A percentile compares a stretch with the other conserved stretches of the same genome.
These are phyloP conservation scores for Chrysopogon serrulatus DNA, from an alignment of 176 grass and related monocot species.

Conservation along the genomic window DNA sequence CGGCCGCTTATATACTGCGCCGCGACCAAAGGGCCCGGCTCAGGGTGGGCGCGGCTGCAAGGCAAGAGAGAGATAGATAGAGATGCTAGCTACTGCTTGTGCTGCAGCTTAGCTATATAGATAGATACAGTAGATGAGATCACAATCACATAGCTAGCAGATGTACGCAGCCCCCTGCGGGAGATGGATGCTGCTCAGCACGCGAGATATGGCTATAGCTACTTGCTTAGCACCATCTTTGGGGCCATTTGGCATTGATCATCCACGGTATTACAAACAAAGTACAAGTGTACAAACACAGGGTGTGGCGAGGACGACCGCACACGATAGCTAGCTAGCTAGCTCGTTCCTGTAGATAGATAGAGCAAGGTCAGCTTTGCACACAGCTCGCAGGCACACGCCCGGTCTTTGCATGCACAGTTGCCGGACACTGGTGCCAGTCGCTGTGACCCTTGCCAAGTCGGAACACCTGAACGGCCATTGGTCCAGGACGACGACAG, in stretches of 20 bases:
- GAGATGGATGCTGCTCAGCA: background rate
- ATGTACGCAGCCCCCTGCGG: background rate
- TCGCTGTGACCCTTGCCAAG: background rate
- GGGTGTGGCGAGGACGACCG: background rate
- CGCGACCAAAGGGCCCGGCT: background rate
- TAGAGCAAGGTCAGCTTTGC: background rate
- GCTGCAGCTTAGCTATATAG: background rate
- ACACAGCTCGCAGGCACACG: background rate
- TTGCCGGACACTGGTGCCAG: background rate
- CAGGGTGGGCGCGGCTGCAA: background rate
- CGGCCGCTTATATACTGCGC: constrained; percentile 29
- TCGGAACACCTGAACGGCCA: background rate
- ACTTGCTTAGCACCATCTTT: background rate
- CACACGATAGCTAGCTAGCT: background rate
- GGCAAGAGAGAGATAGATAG: background rate
- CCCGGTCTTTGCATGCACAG: background rate
- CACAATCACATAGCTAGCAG: background rate
- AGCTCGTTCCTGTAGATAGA: background rate
- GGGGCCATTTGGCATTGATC: background rate
- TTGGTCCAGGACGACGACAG: background rate
- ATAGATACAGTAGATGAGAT: background rate
- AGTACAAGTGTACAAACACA: background rate
- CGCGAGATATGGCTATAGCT: background rate
- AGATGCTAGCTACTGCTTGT: background rate
- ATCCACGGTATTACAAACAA: background rate